phyloP scores from a whole-genome alignment of 257 asterid species.

The Phtheirospermum japonicum region DNA sequence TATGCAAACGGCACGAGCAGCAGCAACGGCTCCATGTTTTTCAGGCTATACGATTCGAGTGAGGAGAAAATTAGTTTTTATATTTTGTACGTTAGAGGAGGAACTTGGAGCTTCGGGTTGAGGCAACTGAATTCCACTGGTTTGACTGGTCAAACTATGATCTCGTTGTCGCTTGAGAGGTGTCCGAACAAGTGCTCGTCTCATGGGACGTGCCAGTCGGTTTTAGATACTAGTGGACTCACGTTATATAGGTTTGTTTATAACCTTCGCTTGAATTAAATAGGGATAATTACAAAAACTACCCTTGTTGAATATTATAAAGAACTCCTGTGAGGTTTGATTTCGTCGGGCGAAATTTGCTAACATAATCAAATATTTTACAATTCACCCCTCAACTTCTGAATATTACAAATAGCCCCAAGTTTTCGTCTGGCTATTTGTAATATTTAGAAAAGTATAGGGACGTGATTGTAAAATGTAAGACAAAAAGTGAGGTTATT shows the following conservation, averaged over 20 bases:
- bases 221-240: slow-evolving; percentile 72
- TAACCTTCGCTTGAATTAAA: slow-evolving; percentile 11
- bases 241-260: slow-evolving; percentile 62
- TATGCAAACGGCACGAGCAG: slow-evolving; percentile 64
- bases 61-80: slow-evolving; percentile 64
- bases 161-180: slow-evolving; percentile 79
- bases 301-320: background rate
- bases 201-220: slow-evolving; percentile 69
- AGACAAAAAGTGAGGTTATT: background rate
- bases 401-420: background rate
- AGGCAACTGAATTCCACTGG: slow-evolving; percentile 44
- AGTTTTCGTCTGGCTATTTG: background rate
- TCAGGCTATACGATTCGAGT: slow-evolving; percentile 67
- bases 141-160: slow-evolving; percentile 39
- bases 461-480: background rate
- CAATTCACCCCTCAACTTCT: background rate
- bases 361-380: background rate
- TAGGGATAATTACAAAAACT: background rate
- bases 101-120: slow-evolving; percentile 85
- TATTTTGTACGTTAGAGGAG: slow-evolving; percentile 66
- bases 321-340: background rate
- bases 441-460: background rate
- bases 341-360: background rate
- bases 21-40: slow-evolving; percentile 87
- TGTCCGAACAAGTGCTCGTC: slow-evolving; percentile 83